Evolutionary conservation across 1,139 yeast species (phyloP), one percentile per base, ranked within the genome.

Genomic region (Lodderomyces theae): DNA sequence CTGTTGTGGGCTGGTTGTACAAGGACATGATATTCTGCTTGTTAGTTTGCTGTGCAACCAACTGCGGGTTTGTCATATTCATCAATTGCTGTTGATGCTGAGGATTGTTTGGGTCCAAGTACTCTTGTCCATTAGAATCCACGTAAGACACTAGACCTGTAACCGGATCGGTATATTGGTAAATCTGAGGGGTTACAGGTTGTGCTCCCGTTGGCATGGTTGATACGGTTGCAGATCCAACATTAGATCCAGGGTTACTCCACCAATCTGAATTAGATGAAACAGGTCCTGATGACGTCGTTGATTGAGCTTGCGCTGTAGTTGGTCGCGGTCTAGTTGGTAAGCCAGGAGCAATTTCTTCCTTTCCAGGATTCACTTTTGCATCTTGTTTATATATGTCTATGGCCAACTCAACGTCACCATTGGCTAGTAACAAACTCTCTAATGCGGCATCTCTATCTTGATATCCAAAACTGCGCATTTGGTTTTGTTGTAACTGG

Each of bases 81-180:
- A 59, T 57, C 43, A 74, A 61, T 49, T 69, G 62, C 47, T 73
- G 76, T 50, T 77, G 82, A 49, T 75, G 81, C 44, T 68, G 72
- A 2, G 77, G 76, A 44, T 77, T 80, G 41, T 52, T 65, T 12
- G 81, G 79, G 53, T 77, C 82, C 49, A 77, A 59, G 48, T 78
- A 78, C 52, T 77, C 80, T 53, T 79, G 82, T 2, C 83, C 82
- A 44, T 72, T 75, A 3, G 72, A 59, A 52, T 80, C 86, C 35
- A 80, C 69, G 49, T 80, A 78, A 35, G 76, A 75, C n/a, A 79
- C 58, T 42, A 72, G 72, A 17, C 86, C 86, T 0, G 84, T 79
- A 11, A 69, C 57, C 5, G 85, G 85, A 50, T 80, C 86, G 8
- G 82, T 70, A 52, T 78, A 80, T 52, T 80, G 86, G 50, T 74